Evolutionary conservation across 225 moss, liverwort and hornwort species (phyloP).

Genomic region (Neckera pumila): DNA sequence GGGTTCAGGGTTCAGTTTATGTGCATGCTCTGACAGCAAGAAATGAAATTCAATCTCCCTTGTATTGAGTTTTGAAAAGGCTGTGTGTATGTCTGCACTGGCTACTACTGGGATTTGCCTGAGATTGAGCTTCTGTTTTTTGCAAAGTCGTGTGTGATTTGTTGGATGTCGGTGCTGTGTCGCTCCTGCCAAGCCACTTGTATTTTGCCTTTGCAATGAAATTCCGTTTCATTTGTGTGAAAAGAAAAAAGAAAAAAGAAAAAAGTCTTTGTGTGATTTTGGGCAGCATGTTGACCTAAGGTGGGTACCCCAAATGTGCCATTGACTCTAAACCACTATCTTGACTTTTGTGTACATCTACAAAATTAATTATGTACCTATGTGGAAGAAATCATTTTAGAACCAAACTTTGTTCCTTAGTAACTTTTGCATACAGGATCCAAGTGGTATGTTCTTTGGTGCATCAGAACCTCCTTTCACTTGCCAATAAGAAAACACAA

Average conservation of each 20-base stretch:
- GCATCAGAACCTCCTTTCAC: background rate
- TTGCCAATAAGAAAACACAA: background rate
- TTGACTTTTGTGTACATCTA: background rate
- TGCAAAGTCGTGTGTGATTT: background rate
- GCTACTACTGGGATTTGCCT: accelerated
- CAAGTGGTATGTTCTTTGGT: background rate
- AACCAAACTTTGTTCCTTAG: background rate
- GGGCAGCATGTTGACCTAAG: background rate
- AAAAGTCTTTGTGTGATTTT: background rate
- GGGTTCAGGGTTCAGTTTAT: background rate
- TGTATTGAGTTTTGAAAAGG: background rate
- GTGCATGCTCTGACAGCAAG: background rate
- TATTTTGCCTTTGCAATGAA: too few relatives aligned
- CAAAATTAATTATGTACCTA: background rate
- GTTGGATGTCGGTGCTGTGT: too few relatives aligned
- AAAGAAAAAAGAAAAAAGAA: too few relatives aligned
- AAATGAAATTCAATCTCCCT: background rate
- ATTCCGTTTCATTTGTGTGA: too few relatives aligned
- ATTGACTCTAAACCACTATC: too few relatives aligned
- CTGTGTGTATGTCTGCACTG: background rate
- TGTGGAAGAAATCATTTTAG: background rate
- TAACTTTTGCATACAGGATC: background rate
- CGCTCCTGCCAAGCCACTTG: too few relatives aligned
- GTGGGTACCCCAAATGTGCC: background rate
- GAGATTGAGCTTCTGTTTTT: background rate